Conservation (phyloP, 2,329 filamentous ascomycete species). For the Dothideomycetes sp. region DNA sequence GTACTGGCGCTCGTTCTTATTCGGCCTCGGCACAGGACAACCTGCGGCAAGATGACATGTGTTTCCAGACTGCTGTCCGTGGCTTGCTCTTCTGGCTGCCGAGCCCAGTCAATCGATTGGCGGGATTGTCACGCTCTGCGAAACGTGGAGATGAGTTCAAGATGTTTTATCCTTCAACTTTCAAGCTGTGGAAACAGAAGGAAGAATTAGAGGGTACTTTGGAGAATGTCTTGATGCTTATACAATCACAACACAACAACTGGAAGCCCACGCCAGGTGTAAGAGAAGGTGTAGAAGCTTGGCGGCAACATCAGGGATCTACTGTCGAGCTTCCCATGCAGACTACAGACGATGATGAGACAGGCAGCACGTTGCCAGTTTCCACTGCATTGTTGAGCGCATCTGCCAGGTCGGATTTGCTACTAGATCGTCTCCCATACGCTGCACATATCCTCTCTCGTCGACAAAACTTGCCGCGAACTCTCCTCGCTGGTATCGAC, state of each 20-base stretch:
- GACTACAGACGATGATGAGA: neutral
- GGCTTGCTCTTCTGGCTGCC: slow-evolving; percentile 80
- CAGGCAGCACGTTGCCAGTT: neutral
- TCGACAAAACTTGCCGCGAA: slow-evolving; percentile 42
- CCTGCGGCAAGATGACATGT: slow-evolving; percentile 85
- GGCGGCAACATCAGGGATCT: slow-evolving; percentile 16
- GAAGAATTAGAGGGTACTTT: slow-evolving; percentile 73
- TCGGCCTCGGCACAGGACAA: slow-evolving; percentile 54
- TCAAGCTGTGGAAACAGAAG: slow-evolving; percentile 72
- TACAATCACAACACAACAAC: neutral
- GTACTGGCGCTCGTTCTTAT: slow-evolving; percentile 43
- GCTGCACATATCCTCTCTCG: slow-evolving; percentile 55
- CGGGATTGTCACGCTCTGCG: slow-evolving; percentile 26
- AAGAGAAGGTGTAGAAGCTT: slow-evolving; percentile 18
- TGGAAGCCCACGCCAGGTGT: neutral
- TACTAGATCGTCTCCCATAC: slow-evolving; percentile 83
- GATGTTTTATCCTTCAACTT: slow-evolving; percentile 84
- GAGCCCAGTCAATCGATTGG: slow-evolving; percentile 63
- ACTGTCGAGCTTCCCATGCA: neutral
- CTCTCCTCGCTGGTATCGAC: slow-evolving; percentile 38
- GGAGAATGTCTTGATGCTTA: slow-evolving; percentile 46
- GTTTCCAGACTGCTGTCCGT: slow-evolving; percentile 81
- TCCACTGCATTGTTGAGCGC: neutral
- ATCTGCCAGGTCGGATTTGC: slow-evolving; percentile 58
- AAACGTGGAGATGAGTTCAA: slow-evolving; percentile 55